phyloP scores from a whole-genome alignment of 441 rosid genomes.

The Gossypium trilobum region DNA sequence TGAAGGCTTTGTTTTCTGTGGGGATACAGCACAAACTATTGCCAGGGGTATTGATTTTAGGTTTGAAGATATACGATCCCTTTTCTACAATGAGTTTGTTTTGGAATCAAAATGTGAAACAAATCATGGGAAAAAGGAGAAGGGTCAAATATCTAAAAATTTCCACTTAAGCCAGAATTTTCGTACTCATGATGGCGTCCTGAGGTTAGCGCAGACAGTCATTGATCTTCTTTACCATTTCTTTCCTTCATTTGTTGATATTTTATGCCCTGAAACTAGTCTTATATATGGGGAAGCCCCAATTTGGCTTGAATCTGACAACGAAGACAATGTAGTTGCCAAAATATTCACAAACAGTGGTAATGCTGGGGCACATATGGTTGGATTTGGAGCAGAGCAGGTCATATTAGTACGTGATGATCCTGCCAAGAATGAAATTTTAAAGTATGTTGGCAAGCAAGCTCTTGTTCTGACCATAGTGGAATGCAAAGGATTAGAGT shows the following conservation, averaged over 20 bases:
- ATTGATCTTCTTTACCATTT: conserved; percentile 39
- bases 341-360: conserved; percentile 32
- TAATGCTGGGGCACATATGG: conserved; percentile 16
- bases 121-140: conserved; percentile 18
- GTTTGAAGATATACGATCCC: conserved; percentile 27
- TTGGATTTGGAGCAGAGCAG: conserved; percentile 50
- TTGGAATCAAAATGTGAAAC: conserved; percentile 15
- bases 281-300: conserved; percentile 45
- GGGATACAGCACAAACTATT: conserved; percentile 48
- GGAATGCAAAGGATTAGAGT: conserved; percentile 56
- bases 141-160: conserved; percentile 34
- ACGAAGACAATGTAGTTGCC: conserved; percentile 27
- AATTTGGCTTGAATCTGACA: conserved; percentile 30
- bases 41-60: conserved; percentile 28
- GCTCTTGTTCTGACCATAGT: conserved; percentile 47
- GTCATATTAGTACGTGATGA: conserved; percentile 49
- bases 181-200: conserved; percentile 47
- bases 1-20: conserved; percentile 46
- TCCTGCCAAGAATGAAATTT: conserved; percentile 28
- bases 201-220: conserved; percentile 46
- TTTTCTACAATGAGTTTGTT: conserved; percentile 38
- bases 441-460: conserved; percentile 31
- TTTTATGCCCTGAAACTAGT: conserved; percentile 34
- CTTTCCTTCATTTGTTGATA: conserved; percentile 33
- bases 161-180: conserved; percentile 46